Evolutionary conservation across 805 yeast species (phyloP).

Genomic region (Kurtzmaniella cleridarum): DNA sequence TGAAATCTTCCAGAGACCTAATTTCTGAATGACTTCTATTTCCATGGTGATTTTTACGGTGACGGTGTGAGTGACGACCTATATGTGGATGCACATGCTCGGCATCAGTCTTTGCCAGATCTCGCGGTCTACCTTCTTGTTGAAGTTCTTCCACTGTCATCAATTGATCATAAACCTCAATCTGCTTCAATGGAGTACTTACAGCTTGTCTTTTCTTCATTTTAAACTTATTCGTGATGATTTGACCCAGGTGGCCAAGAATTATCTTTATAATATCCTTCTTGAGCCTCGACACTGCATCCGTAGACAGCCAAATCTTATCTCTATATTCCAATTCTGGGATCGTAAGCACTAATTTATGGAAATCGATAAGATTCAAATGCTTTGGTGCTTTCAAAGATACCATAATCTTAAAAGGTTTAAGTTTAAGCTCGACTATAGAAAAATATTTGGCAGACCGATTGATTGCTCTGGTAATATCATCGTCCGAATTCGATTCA

Average conservation of each 20-base stretch:
- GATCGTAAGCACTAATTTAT: constrained; percentile 59
- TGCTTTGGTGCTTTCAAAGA: constrained; percentile 76
- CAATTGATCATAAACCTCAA: constrained; percentile 32
- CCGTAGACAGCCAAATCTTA: constrained; percentile 60
- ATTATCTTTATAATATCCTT: constrained; percentile 57
- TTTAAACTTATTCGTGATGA: constrained; percentile 70
- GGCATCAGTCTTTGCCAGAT: constrained; percentile 6
- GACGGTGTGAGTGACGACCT: neutral
- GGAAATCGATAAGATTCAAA: constrained; percentile 67
- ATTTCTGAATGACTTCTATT: neutral
- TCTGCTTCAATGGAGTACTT: constrained; percentile 33
- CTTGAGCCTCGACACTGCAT: constrained; percentile 56
- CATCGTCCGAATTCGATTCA: constrained; percentile 20
- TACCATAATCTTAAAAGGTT: constrained; percentile 43
- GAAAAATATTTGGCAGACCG: constrained; percentile 41
- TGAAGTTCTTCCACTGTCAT: constrained; percentile 37
- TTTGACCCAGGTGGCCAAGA: constrained; percentile 65
- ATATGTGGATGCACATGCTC: constrained; percentile 6
- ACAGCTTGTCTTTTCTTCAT: constrained; percentile 23
- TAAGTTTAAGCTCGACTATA: constrained; percentile 30
- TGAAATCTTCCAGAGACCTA: neutral
- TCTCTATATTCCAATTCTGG: constrained; percentile 50
- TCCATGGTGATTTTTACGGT: neutral
- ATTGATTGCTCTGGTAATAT: constrained; percentile 34
- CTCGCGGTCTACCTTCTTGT: constrained; percentile 21